These are phyloP conservation scores for Myxozyma lipomycoides DNA, from an alignment of 805 yeast genomes.

Conservation along the genomic window DNA sequence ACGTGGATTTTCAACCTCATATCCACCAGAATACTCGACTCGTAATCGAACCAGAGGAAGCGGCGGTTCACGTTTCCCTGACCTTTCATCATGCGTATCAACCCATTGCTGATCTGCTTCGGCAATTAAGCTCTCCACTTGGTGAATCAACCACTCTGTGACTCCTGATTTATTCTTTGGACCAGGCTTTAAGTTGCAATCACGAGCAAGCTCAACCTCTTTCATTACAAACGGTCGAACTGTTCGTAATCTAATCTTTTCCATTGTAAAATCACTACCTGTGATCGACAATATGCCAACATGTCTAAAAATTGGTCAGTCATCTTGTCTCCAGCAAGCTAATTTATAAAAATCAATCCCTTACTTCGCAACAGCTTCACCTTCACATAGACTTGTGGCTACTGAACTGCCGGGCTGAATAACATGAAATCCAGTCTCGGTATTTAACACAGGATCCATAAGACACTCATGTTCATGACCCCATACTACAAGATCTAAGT, in stretches of 20 bases:
- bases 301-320: neutral
- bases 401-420: constrained; percentile 92
- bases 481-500: constrained; percentile 84
- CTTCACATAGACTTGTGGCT: constrained; percentile 83
- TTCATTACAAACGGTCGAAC: constrained; percentile 80
- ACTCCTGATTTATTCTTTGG: constrained; percentile 59
- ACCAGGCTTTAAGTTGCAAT: constrained; percentile 56
- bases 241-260: constrained; percentile 60
- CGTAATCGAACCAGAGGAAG: constrained; percentile 76
- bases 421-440: constrained; percentile 64
- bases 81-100: constrained; percentile 33
- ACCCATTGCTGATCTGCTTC: constrained; percentile 54
- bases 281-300: constrained; percentile 67
- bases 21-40: constrained; percentile 84
- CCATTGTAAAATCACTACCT: constrained; percentile 53
- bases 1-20: constrained; percentile 85
- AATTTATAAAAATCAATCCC: neutral
- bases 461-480: constrained; percentile 97
- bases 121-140: constrained; percentile 64
- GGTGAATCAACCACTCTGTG: constrained; percentile 52
- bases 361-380: constrained; percentile 72
- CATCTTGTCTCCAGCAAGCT: too few species aligned
- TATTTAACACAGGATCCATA: constrained; percentile 55
- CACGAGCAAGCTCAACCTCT: constrained; percentile 52
- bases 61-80: constrained; percentile 46